Evolutionary conservation across 31 red algal genomes (phyloP).

Genomic region (Endocladia muricata): DNA sequence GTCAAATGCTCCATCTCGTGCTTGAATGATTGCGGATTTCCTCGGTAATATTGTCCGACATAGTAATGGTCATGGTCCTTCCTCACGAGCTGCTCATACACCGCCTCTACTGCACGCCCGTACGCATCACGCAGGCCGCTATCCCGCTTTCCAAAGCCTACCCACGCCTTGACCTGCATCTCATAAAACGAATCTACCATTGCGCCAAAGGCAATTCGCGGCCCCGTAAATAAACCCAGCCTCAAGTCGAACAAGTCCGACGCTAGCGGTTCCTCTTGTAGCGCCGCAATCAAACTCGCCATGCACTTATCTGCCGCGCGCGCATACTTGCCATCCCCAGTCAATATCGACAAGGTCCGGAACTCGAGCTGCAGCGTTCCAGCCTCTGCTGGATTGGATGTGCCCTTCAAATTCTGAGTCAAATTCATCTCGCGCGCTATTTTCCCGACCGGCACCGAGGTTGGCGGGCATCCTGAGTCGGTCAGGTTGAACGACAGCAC

Average conservation of each 20-base stretch:
- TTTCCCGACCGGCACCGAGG: conserved; percentile 13
- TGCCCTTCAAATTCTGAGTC: neutral
- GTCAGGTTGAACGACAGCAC: conserved; percentile 29
- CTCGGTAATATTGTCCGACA: conserved; percentile 22
- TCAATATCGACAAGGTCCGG: conserved; percentile 39
- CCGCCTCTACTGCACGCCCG: neutral
- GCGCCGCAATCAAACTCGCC: neutral
- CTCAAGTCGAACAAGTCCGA: conserved; percentile 20
- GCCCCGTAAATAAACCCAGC: conserved; percentile 7
- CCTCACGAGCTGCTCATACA: conserved; percentile 8
- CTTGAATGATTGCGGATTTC: neutral
- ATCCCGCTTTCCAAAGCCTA: conserved; percentile 29
- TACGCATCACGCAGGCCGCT: neutral
- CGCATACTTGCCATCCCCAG: conserved; percentile 34
- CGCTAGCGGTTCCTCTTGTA: conserved; percentile 6
- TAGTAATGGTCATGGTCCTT: conserved; percentile 7
- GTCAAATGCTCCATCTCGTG: conserved; percentile 54
- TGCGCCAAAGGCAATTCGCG: conserved; percentile 27
- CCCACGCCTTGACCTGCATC: conserved; percentile 45
- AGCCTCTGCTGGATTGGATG: conserved; percentile 41
- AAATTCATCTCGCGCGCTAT: neutral
- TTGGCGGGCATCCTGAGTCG: conserved; percentile 7
- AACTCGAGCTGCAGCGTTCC: conserved; percentile 57
- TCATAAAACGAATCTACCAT: conserved; percentile 60
- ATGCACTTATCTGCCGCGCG: conserved; percentile 27